A percentile compares a stretch with the other conserved stretches of the same genome.
Evolutionary conservation across 2,329 filamentous ascomycete species (phyloP).

Genomic region (Penicillium sp.): DNA sequence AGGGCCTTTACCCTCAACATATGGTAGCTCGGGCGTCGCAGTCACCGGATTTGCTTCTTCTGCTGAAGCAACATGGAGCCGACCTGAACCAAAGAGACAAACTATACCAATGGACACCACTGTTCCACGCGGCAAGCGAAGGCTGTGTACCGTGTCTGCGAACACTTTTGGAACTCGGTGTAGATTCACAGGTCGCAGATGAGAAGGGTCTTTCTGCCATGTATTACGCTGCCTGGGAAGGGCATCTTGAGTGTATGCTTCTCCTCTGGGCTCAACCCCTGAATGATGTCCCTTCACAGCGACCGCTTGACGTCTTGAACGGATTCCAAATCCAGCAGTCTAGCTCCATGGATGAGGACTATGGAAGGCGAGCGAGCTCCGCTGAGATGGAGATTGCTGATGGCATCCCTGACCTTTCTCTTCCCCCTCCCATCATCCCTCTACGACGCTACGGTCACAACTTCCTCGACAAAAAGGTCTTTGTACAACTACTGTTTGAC

Average conservation of each 20-base stretch:
- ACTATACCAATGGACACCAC: constrained; percentile 93
- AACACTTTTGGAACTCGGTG: constrained; percentile 75
- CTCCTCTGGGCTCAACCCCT: constrained; percentile 59
- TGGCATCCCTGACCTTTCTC: constrained; percentile 84
- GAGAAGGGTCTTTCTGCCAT: constrained; percentile 92
- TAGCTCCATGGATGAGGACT: constrained; percentile 25
- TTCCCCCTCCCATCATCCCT: constrained; percentile 95
- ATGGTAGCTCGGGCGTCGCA: constrained; percentile 87
- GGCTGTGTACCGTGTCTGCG: constrained; percentile 87
- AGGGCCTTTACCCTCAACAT: constrained; percentile 96
- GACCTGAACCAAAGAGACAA: constrained; percentile 93
- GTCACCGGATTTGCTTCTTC: constrained; percentile 72
- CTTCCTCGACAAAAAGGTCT: constrained; percentile 96
- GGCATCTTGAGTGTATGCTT: constrained; percentile 90
- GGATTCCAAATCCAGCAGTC: constrained; percentile 32
- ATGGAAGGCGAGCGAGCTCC: constrained; percentile 39
- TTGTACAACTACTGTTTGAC: constrained; percentile 89
- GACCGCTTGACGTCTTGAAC: constrained; percentile 37
- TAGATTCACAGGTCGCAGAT: constrained; percentile 76
- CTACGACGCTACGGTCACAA: constrained; percentile 95
- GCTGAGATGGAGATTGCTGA: constrained; percentile 73
- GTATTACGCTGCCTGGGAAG: constrained; percentile 99
- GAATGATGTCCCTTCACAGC: constrained; percentile 23
- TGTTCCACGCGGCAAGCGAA: constrained; percentile 95
- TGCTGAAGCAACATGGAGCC: constrained; percentile 82